Evolutionary conservation across 352 stramenopile species (phyloP).

Genomic region (Pythium brachiatum): DNA sequence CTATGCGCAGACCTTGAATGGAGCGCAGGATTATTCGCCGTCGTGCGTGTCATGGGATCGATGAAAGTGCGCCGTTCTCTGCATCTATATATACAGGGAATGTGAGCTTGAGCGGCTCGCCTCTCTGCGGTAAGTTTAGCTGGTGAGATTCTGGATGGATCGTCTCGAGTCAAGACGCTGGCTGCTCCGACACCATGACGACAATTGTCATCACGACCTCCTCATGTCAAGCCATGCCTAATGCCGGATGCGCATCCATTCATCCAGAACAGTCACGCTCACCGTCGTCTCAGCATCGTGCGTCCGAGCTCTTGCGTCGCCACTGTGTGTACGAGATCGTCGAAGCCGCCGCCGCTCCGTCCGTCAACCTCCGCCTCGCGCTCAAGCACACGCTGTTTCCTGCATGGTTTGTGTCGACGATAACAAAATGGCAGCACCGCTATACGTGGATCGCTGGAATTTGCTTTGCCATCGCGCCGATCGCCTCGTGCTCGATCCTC

Average conservation of each 20-base stretch:
- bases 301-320: not conserved
- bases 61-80: too few species aligned
- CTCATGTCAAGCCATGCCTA: not conserved
- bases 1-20: too few species aligned
- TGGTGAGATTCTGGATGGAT: too few species aligned
- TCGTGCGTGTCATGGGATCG: too few species aligned
- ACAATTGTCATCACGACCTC: not conserved
- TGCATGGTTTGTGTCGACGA: not conserved
- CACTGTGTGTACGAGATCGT: conserved; percentile 15
- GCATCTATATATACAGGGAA: too few species aligned
- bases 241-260: not conserved
- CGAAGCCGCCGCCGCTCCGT: not conserved
- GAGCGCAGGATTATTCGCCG: too few species aligned
- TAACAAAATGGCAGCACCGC: conserved; percentile 7
- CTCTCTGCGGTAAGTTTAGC: too few species aligned
- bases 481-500: not conserved
- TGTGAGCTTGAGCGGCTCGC: too few species aligned
- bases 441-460: not conserved
- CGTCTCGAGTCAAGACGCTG: too few species aligned
- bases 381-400: conserved; percentile 9
- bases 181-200: too few species aligned
- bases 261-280: not conserved
- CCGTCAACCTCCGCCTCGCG: conserved; percentile 1
- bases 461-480: not conserved
- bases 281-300: not conserved